Base-by-base conservation (phyloP, 2,329 filamentous ascomycete species). In the Eurotiales sp. region DNA sequence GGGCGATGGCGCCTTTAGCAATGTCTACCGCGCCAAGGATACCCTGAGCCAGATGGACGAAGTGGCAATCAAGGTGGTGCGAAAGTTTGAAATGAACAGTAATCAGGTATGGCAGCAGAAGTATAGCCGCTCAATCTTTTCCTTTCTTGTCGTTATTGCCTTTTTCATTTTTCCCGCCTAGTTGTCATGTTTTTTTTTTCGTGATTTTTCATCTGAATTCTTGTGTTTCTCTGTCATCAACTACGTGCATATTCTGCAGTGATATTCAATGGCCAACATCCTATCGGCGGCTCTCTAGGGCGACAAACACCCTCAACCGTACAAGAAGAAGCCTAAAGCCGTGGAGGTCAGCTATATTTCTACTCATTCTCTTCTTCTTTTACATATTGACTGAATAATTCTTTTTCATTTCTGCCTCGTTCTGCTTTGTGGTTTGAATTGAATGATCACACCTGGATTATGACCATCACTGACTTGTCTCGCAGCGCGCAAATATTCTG, bases 81-180 rank as follows among this genome's bases (percentile, higher is more conserved):
- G 93, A 66, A 97, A 97, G 75, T 97, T 90, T 69, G 93, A 99
- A 74, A 96, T 99, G 89, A 97, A 96, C 75, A 91, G 86, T 59
- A 90, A 87, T 78, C 93, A 97, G 90, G 93, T 99, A 82, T 82
- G 90, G 86, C 63, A 59, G 27, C 51, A 37, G 46, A 49, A 57
- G 55, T 53, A 47, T 44, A 39, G 32, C 52, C 39, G n/a, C n/a
- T n/a, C n/a, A n/a, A n/a, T n/a, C n/a, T n/a, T n/a, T n/a, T n/a
- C n/a, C n/a, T n/a, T n/a, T n/a, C n/a, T n/a, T n/a, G n/a, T n/a
- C n/a, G n/a, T n/a, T n/a, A n/a, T n/a, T n/a, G n/a, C n/a, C n/a
- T n/a, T 21, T 42, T 43, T 14, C 30, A 14, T 22, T 64, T 57
- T 34, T 23, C 55, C 61, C 63, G 63, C 58, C 66, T 65, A 57